Evolutionary conservation across 2,329 filamentous ascomycete genomes (phyloP).

Genomic region (Zelopaecilomyces penicillatus): DNA sequence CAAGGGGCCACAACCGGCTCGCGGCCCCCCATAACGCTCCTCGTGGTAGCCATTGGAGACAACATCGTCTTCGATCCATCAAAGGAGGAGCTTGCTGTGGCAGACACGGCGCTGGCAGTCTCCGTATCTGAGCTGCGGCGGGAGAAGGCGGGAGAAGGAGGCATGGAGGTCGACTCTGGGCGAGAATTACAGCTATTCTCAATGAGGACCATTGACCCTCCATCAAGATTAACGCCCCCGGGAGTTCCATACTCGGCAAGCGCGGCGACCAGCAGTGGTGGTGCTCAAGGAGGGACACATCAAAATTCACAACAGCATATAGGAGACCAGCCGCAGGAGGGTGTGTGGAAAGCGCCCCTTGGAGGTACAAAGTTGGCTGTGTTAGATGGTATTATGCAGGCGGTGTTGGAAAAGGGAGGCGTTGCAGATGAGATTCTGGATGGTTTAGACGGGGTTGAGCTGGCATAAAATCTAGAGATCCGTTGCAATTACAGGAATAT

Average conservation of each 20-base stretch:
- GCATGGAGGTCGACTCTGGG: slow-evolving; percentile 34
- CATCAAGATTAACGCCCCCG: slow-evolving; percentile 62
- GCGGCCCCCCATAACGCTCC: slow-evolving; percentile 78
- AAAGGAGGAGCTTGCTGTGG: slow-evolving; percentile 85
- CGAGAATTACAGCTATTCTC: slow-evolving; percentile 53
- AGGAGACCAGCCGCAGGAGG: slow-evolving; percentile 52
- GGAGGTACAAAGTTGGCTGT: slow-evolving; percentile 73
- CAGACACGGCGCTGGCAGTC: slow-evolving; percentile 79
- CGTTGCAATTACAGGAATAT: neutral
- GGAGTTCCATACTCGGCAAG: slow-evolving; percentile 59
- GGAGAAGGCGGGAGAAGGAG: slow-evolving; percentile 15
- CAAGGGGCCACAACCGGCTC: slow-evolving; percentile 24
- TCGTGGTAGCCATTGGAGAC: slow-evolving; percentile 76
- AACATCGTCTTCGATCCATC: slow-evolving; percentile 93
- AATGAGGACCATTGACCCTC: slow-evolving; percentile 66
- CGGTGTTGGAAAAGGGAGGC: slow-evolving; percentile 67
- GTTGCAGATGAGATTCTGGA: slow-evolving; percentile 81
- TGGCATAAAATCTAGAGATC: slow-evolving; percentile 36
- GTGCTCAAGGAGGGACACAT: slow-evolving; percentile 27
- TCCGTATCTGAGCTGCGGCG: slow-evolving; percentile 53
- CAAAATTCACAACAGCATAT: slow-evolving; percentile 23
- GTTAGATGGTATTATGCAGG: slow-evolving; percentile 65
- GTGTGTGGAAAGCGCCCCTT: slow-evolving; percentile 78
- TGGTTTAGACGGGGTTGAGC: slow-evolving; percentile 67
- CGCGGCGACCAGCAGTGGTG: slow-evolving; percentile 35